Percentiles rank a stretch among this genome's conserved stretches.
Evolutionary conservation across 768 basidiomycete species (phyloP).

Genomic region (Agrocybe praecox): DNA sequence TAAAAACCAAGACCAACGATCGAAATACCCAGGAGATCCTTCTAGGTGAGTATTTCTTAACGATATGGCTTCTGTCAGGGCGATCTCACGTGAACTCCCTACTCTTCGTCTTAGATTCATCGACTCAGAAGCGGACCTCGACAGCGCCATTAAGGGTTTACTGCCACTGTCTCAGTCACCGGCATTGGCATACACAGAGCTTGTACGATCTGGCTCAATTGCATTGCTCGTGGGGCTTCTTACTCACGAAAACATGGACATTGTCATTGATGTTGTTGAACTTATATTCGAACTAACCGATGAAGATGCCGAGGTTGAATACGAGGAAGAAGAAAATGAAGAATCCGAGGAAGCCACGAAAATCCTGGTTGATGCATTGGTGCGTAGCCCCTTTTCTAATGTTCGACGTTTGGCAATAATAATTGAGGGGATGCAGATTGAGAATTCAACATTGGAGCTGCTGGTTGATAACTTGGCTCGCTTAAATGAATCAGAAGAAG

Average conservation of each 20-base stretch:
- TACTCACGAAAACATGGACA: constrained; percentile 95
- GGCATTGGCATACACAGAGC: constrained; percentile 83
- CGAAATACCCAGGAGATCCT: constrained; percentile 93
- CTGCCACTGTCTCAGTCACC: constrained; percentile 90
- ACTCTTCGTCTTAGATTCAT: constrained; percentile 73
- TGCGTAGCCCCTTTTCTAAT: constrained; percentile 38
- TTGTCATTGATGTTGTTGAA: constrained; percentile 94
- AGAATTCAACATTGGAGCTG: constrained; percentile 83
- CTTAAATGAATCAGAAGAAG: constrained; percentile 89
- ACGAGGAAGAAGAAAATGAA: constrained; percentile 62
- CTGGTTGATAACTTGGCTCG: constrained; percentile 88
- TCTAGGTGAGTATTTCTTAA: constrained; percentile 60
- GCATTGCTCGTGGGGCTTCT: constrained; percentile 79
- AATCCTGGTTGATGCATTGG: constrained; percentile 74
- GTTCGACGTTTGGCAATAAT: constrained; percentile 4
- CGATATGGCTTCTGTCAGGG: neutral
- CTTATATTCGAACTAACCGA: constrained; percentile 94
- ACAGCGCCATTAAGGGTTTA: constrained; percentile 81
- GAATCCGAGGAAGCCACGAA: constrained; percentile 69
- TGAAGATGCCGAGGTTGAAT: constrained; percentile 89
- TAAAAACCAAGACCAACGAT: constrained; percentile 95
- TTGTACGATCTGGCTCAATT: constrained; percentile 76
- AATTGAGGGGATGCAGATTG: constrained; percentile 50
- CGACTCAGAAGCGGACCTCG: constrained; percentile 96
- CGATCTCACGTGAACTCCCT: constrained; percentile 1